Evolutionary conservation across 306 rosid genomes (phyloP), one percentile per base, ranked within the genome.

Genomic region (Hylodesmum podocarpum): DNA sequence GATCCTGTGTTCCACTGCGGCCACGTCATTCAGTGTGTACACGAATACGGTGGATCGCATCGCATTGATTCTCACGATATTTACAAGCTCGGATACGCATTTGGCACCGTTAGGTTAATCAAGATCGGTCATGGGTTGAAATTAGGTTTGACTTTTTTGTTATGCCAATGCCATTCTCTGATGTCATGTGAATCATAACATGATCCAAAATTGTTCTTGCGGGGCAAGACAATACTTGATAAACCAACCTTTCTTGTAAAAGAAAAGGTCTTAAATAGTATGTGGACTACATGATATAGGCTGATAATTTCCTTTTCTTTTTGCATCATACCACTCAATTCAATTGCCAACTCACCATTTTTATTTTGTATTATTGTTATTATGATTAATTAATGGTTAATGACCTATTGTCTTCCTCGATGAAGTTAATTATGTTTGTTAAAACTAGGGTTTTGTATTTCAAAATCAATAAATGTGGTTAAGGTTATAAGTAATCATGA

Each of bases 41-140:
- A 29, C 18, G 39, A 49, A 19, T 75, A n/a, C 4, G 50, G 33
- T 68, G 67, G 66, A 75, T 78, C 14, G 79, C 63, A 55, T 72
- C 14, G 67, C 33, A 34, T 81, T 66, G 86, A 54, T 73, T 75
- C 80, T 66, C 72, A 53, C 46, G 80, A 71, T 70, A 43, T 70
- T 64, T 76, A 53, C 18, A 19, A 8, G 4, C 47, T 33, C 15
- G 8, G 21, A 59, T 3, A 3, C 49, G n/a, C 66, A 51, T 50
- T 43, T 53, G 55, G 27, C 64, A 70, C 78, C 65, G 39, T 77
- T 3, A 0, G 71, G 81, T 55, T 8, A 0, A 2, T 4, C 24
- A 39, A 2, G 8, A 47, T 55, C 4, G 24, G 49, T 24, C 55
- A 13, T 61, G 75, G n/a, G 74, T 40, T 78, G 73, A 72, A 33